Conservation (phyloP, 1,139 yeast species). For the Geotrichum australiense region DNA sequence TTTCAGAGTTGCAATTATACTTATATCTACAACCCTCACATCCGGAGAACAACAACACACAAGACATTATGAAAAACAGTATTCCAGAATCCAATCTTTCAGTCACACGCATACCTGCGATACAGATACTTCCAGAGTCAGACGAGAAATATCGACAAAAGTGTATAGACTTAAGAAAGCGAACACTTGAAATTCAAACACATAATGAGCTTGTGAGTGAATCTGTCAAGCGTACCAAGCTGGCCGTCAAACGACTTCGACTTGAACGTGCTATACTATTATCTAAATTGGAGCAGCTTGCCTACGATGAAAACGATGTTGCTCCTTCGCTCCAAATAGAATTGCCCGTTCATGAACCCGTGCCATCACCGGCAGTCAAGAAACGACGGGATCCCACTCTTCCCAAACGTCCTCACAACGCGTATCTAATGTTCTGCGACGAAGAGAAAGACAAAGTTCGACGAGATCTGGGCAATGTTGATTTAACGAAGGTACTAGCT, state of each 20-base stretch:
- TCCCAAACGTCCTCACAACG: slow-evolving; percentile 87
- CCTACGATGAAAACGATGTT: not conserved
- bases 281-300: slow-evolving; percentile 58
- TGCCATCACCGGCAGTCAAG: slow-evolving; percentile 2
- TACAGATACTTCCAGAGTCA: slow-evolving; percentile 10
- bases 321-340: slow-evolving; percentile 4
- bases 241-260: slow-evolving; percentile 69
- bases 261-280: slow-evolving; percentile 74
- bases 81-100: too few relatives aligned
- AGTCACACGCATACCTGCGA: too few relatives aligned
- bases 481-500: slow-evolving; percentile 68
- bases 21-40: too few relatives aligned
- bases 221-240: slow-evolving; percentile 71
- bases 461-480: slow-evolving; percentile 46
- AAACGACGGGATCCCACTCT: slow-evolving; percentile 61
- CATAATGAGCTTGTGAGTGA: slow-evolving; percentile 72
- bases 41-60: too few relatives aligned
- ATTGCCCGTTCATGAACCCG: not conserved
- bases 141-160: slow-evolving; percentile 45
- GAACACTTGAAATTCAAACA: slow-evolving; percentile 69
- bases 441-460: slow-evolving; percentile 70
- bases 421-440: slow-evolving; percentile 82
- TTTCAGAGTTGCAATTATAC: too few relatives aligned
- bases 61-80: too few relatives aligned
- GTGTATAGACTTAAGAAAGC: slow-evolving; percentile 63